Conservation (phyloP, 805 yeast genomes). For the Komagataella kurtzmanii region DNA sequence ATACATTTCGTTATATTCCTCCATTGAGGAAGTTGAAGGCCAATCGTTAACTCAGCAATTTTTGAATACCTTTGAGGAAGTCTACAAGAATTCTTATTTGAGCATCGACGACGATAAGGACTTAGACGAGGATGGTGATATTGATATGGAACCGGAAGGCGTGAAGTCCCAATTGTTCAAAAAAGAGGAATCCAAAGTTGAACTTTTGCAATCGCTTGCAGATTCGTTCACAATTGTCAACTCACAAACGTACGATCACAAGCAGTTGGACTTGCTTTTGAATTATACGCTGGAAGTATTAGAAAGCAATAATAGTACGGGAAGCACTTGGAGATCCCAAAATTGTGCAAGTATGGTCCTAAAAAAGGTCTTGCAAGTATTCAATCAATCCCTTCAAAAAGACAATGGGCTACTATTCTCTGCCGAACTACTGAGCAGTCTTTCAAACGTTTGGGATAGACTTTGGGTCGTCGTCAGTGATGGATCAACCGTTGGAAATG, state of each 20-base stretch:
- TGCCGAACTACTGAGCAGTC: neutral
- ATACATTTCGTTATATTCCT: slow-evolving; percentile 9
- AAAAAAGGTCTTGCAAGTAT: neutral
- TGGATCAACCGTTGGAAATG: slow-evolving; percentile 1
- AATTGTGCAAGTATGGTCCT: neutral
- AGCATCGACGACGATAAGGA: neutral
- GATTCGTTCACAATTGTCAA: neutral
- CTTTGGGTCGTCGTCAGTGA: neutral
- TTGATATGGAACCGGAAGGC: slow-evolving; percentile 11
- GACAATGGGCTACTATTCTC: neutral
- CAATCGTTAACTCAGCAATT: neutral
- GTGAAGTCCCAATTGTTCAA: neutral
- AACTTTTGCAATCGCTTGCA: neutral
- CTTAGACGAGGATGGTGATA: slow-evolving; percentile 17
- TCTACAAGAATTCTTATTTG: neutral
- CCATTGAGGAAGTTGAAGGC: neutral
- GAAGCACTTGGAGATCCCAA: neutral
- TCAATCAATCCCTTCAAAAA: neutral
- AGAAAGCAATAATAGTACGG: neutral
- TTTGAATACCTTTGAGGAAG: neutral
- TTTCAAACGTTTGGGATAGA: neutral
- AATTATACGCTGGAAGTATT: neutral
- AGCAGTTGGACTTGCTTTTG: neutral
- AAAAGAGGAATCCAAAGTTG: neutral
- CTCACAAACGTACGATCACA: neutral